A percentile compares a stretch with the other conserved stretches of the same genome.
phyloP scores from a whole-genome alignment of 345 rosid genomes.

The Rhodamnia argentea region DNA sequence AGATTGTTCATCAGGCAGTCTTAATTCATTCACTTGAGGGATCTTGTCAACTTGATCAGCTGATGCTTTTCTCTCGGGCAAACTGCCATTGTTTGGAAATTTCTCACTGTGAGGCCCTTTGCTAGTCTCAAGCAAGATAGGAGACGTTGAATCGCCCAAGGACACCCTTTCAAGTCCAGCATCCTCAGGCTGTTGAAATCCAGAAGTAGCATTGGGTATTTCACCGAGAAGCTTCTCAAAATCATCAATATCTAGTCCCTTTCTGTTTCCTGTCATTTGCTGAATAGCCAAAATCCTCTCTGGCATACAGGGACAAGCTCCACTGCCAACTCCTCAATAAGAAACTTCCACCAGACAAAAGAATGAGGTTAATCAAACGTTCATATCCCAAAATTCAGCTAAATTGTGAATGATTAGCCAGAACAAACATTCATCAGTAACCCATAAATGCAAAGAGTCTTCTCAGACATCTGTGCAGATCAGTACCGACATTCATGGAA shows the following conservation, averaged over 20 bases:
- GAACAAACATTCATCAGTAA: background rate
- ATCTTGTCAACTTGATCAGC: conserved; percentile 17
- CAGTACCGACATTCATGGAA: background rate
- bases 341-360: background rate
- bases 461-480: background rate
- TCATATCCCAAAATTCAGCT: background rate
- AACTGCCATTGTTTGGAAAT: conserved; percentile 16
- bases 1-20: conserved; percentile 44
- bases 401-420: background rate
- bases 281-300: background rate
- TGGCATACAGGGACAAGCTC: background rate
- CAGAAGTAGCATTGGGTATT: conserved; percentile 70
- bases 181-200: conserved; percentile 32
- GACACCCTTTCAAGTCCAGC: conserved; percentile 14
- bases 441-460: background rate
- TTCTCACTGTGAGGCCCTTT: conserved; percentile 17
- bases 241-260: conserved; percentile 58
- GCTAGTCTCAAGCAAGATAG: conserved; percentile 26
- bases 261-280: conserved; percentile 47
- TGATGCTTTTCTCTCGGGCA: conserved; percentile 9
- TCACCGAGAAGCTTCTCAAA: conserved; percentile 72
- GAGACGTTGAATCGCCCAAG: conserved; percentile 9
- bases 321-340: background rate
- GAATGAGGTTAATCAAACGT: background rate
- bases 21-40: conserved; percentile 19